Percentiles rank a stretch among this genome's conserved stretches.
Conservation (phyloP, 495 filamentous ascomycete species). For the Endocarpon pusillum region DNA sequence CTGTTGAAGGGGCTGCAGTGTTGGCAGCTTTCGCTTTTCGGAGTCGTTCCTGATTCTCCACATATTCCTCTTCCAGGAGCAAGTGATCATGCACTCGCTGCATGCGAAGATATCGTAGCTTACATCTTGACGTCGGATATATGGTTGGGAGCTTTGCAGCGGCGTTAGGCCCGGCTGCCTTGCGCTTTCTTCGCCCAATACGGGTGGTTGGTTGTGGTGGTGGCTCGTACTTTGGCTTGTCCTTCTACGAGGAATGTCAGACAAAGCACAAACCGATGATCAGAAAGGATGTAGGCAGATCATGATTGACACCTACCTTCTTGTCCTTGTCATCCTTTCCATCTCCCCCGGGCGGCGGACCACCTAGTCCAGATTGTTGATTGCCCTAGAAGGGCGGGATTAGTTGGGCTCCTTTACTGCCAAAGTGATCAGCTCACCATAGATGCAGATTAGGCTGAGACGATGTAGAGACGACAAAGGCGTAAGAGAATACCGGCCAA, state of each 20-base stretch:
- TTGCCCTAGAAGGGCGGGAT: conserved; percentile 29
- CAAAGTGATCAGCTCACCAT: too few species aligned
- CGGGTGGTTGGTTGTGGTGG: conserved; percentile 93
- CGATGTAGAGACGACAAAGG: too few species aligned
- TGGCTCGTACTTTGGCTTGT: conserved; percentile 98
- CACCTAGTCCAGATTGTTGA: conserved; percentile 76
- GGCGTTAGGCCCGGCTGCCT: conserved; percentile 76
- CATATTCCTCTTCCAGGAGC: conserved; percentile 92
- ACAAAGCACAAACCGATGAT: conserved; percentile 10
- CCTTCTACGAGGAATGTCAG: conserved; percentile 46
- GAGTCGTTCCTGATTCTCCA: conserved; percentile 93
- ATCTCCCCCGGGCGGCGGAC: conserved; percentile 47
- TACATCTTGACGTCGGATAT: conserved; percentile 90
- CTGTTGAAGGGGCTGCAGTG: conserved; percentile 31
- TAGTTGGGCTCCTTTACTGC: too few species aligned
- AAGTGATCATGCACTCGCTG: conserved; percentile 97
- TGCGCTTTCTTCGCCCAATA: conserved; percentile 96
- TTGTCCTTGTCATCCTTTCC: conserved; percentile 81
- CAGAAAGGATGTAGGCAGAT: conserved; percentile 2
- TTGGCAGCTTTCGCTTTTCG: conserved; percentile 79
- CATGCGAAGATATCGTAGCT: conserved; percentile 91
- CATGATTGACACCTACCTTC: conserved; percentile 45
- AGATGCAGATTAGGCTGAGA: too few species aligned
- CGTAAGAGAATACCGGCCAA: too few species aligned
- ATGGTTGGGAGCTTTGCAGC: conserved; percentile 87